Evolutionary conservation across 345 rosid genomes (phyloP), one percentile per base, ranked within the genome.

Genomic region (Anastatica hierochuntica): DNA sequence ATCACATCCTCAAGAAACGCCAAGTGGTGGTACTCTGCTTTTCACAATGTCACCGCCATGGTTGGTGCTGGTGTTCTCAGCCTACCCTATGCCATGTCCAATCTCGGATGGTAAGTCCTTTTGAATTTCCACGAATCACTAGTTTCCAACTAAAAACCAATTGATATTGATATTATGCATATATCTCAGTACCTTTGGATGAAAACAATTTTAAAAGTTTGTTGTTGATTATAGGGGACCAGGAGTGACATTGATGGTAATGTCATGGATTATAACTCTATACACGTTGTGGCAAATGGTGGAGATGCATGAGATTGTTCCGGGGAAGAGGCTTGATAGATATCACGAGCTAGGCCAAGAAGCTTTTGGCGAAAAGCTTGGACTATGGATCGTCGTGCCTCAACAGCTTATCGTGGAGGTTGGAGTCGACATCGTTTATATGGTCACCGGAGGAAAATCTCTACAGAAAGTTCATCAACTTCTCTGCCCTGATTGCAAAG

Each of bases 281-380:
- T 83, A 83, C 41, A 83, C 96, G 2, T 31, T 81, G 18, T 83
- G 94, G 89, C 89, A 83, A 66, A 87, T 83, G 87, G 85, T 87
- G 69, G 80, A 87, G 68, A 79, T 87, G 96, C 96, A 87, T 11
- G 92, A 87, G 73, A 75, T 71, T 34, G 81, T 77, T 19, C 81
- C 79, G 0, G 85, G 94, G 8, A 81, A 75, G 74, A 74, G 89
- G 41, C 74, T 87, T 15, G 94, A 87, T 19, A 66, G 89, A 46
- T 81, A 79, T 53, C 87, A 87, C 19, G 96, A 87, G 49, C 29
- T 87, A 21, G 84, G 87, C 2, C 92, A 81, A 57, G 50, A 76
- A 2, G 96, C 89, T 8, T 87, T 81, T 12, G 89, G 96, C 0
- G 74, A 76, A 14, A 83, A 77, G 60, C 85, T 87, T 2, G 87